Percentiles rank a stretch among this genome's conserved stretches.
These are phyloP conservation scores for Trametes hirsuta DNA, from an alignment of 1,284 basidiomycete species.

Conservation along the genomic window DNA sequence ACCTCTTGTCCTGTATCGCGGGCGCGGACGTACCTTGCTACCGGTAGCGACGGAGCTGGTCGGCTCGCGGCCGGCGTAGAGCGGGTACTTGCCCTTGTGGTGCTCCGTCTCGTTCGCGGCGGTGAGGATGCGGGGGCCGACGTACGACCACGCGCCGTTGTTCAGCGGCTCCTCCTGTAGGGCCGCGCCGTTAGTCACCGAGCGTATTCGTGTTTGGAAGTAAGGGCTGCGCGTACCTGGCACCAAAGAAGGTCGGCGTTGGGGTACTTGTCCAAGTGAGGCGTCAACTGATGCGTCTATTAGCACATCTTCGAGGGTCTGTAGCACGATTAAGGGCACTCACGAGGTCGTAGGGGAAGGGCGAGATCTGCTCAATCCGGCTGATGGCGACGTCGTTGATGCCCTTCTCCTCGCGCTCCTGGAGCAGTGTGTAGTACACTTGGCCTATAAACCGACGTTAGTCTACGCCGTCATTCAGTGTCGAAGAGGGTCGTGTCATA, in stretches of 20 bases:
- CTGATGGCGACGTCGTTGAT: constrained; percentile 95
- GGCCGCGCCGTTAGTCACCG: neutral
- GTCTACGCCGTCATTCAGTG: too few relatives aligned
- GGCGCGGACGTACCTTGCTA: constrained; percentile 56
- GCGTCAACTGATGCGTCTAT: constrained; percentile 49
- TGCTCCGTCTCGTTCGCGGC: constrained; percentile 83
- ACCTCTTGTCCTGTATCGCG: neutral
- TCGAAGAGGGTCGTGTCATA: constrained; percentile 27
- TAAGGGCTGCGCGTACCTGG: constrained; percentile 44
- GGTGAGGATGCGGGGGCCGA: constrained; percentile 87
- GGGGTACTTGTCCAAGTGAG: constrained; percentile 93
- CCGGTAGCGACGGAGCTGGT: constrained; percentile 93
- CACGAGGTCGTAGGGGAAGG: constrained; percentile 94
- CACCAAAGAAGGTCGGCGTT: constrained; percentile 92
- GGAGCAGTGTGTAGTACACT: constrained; percentile 89
- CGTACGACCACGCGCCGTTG: constrained; percentile 92
- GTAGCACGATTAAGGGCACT: constrained; percentile 13
- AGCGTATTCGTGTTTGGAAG: too few relatives aligned
- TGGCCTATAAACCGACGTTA: constrained; percentile 60
- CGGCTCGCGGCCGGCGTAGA: constrained; percentile 86
- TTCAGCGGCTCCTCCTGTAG: constrained; percentile 90
- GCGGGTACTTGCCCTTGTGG: constrained; percentile 89
- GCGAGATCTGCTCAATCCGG: constrained; percentile 92
- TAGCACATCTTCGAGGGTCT: neutral
- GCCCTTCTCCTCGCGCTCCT: constrained; percentile 87